Conservation (phyloP, 176 grass and related monocot genomes). For the Triticum urartu region DNA sequence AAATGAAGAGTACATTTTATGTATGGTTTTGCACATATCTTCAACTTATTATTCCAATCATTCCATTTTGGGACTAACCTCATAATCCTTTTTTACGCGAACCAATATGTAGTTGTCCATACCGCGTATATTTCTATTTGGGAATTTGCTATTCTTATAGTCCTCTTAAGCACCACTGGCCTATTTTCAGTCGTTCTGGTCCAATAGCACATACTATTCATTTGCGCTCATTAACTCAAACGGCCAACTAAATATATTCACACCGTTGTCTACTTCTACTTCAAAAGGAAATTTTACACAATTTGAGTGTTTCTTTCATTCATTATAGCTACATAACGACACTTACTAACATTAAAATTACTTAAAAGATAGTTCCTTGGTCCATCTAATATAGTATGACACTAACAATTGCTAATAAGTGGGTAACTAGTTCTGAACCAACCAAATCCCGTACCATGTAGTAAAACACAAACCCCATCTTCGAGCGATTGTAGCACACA, state of each 20-base stretch:
- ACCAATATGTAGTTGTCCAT: neutral
- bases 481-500: neutral
- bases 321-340: neutral
- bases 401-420: neutral
- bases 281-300: neutral
- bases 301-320: neutral
- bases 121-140: neutral
- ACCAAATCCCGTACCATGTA: neutral
- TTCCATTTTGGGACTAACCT: neutral
- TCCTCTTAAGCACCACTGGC: neutral
- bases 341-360: neutral
- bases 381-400: neutral
- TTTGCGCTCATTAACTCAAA: neutral
- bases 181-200: neutral
- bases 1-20: neutral
- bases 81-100: neutral
- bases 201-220: neutral
- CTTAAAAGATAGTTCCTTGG: neutral
- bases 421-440: neutral
- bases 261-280: neutral
- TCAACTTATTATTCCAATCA: neutral
- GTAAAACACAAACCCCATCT: neutral
- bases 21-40: neutral
- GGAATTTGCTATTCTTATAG: neutral
- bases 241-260: neutral